These are phyloP conservation scores for Knufia fluminis DNA, from an alignment of 2,329 filamentous ascomycete species.

Conservation along the genomic window DNA sequence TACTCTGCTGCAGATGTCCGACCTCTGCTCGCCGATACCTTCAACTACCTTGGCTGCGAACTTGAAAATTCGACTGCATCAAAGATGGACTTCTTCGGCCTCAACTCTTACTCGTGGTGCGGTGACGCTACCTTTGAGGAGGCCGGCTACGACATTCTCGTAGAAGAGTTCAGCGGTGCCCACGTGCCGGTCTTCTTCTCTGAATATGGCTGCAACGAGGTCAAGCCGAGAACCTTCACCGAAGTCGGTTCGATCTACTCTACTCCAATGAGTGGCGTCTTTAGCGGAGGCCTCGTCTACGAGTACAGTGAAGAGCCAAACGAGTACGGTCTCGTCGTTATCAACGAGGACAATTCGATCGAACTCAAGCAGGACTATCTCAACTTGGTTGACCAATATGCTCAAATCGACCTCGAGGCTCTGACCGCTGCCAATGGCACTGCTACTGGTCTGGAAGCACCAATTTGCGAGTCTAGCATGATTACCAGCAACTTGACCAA, in stretches of 20 bases:
- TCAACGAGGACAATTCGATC: conserved; percentile 50
- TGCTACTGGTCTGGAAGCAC: conserved; percentile 46
- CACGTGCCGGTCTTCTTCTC: conserved; percentile 57
- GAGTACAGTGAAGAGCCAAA: conserved; percentile 42
- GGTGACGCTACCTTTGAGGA: conserved; percentile 47
- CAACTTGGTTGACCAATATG: conserved; percentile 66
- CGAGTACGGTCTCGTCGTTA: conserved; percentile 49
- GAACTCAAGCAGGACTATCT: conserved; percentile 57
- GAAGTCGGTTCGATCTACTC: conserved; percentile 54
- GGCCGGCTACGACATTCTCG: conserved; percentile 48
- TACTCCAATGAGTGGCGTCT: conserved; percentile 47
- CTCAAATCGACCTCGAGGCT: conserved; percentile 59
- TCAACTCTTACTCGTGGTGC: conserved; percentile 63
- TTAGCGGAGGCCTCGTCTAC: conserved; percentile 50
- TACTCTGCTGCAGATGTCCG: conserved; percentile 60
- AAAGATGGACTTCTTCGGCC: conserved; percentile 54
- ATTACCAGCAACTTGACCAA: conserved; percentile 64
- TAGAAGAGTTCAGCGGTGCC: conserved; percentile 48
- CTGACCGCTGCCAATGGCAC: conserved; percentile 56
- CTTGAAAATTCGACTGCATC: conserved; percentile 41
- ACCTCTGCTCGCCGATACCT: conserved; percentile 50
- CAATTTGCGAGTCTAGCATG: conserved; percentile 56
- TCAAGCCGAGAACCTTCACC: conserved; percentile 48
- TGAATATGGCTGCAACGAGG: conserved; percentile 57
- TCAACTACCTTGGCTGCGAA: conserved; percentile 52